A percentile compares a stretch with the other conserved stretches of the same genome.
Evolutionary conservation across 2,329 filamentous ascomycete species (phyloP).

Genomic region (Fusarium decemcellulare): DNA sequence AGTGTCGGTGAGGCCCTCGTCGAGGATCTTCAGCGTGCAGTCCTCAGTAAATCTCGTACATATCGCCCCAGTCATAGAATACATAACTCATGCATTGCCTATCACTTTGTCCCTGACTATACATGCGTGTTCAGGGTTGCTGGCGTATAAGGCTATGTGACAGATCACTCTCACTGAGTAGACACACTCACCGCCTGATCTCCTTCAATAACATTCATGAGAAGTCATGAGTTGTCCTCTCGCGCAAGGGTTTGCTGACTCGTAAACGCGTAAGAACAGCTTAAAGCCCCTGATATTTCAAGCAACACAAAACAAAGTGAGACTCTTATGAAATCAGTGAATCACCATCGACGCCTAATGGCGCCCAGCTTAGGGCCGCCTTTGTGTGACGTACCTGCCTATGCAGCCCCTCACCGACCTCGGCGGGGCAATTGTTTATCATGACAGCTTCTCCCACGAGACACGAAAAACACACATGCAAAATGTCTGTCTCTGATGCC

Average conservation of each 20-base stretch:
- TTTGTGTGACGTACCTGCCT: slow-evolving; percentile 19
- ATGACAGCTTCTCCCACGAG: slow-evolving; percentile 16
- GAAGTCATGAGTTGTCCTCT: no score
- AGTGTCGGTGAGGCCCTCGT: neutral
- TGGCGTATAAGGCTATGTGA: no score
- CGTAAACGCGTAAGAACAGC: no score
- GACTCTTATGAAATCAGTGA: neutral
- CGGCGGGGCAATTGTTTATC: slow-evolving; percentile 26
- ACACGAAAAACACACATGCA: slow-evolving; percentile 5
- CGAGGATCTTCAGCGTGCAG: neutral
- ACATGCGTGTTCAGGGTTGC: no score
- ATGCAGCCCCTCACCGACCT: slow-evolving; percentile 33
- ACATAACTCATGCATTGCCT: no score
- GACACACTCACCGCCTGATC: no score
- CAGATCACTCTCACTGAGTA: no score
- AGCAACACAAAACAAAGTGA: no score
- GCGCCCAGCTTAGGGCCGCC: slow-evolving; percentile 31
- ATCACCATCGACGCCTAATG: neutral
- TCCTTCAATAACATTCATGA: no score
- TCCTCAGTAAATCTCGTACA: neutral
- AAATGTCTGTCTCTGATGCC: slow-evolving; percentile 57
- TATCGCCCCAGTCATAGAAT: neutral
- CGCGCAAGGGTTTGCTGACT: no score
- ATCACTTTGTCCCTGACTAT: no score
- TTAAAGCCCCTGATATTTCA: no score